Evolutionary conservation across 2,329 filamentous ascomycete species (phyloP).

Genomic region (Arachnopeziza araneosa): DNA sequence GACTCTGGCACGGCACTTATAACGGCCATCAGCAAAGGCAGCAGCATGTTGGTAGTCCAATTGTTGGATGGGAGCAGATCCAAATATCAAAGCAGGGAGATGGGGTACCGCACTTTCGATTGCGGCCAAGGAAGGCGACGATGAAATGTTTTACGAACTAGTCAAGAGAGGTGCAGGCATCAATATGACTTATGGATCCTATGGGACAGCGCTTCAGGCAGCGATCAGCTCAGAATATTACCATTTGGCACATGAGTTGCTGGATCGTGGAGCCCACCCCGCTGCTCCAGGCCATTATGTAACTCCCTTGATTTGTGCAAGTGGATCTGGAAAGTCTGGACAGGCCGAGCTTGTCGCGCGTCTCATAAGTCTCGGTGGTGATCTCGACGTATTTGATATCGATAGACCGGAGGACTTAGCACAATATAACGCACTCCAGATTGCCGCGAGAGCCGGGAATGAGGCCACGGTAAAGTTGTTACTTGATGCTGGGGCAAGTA

Average conservation of each 20-base stretch:
- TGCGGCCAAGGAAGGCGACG: neutral
- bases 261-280: neutral
- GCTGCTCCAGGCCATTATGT: neutral
- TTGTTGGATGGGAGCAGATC: neutral
- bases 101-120: neutral
- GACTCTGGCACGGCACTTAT: too few relatives aligned
- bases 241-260: neutral
- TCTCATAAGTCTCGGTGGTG: too few relatives aligned
- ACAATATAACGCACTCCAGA: too few relatives aligned
- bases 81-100: neutral
- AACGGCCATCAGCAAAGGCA: too few relatives aligned
- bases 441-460: neutral
- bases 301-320: too few relatives aligned
- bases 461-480: neutral
- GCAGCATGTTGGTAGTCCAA: too few relatives aligned
- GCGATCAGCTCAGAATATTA: neutral
- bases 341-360: too few relatives aligned
- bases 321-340: too few relatives aligned
- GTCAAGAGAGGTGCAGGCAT: conserved; percentile 1
- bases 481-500: neutral
- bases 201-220: neutral
- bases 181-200: neutral
- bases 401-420: neutral
- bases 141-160: neutral
- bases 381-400: too few relatives aligned